Evolutionary conservation across 1,284 basidiomycete species (phyloP), one percentile per base, ranked within the genome.

Genomic region (Lentinula novae-zelandiae): DNA sequence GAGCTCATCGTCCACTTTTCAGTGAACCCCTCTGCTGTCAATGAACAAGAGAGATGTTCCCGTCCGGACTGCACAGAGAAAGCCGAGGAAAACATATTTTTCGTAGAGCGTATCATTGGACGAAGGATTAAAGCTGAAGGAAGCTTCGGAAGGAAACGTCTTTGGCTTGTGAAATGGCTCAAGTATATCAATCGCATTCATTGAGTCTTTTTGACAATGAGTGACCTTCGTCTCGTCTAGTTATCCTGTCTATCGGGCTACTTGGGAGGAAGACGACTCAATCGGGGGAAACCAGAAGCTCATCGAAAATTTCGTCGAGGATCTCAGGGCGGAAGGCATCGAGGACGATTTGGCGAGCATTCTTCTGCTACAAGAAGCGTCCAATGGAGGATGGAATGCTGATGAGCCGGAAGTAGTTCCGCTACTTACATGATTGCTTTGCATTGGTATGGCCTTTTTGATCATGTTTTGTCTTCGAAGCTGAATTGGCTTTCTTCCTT

Each of bases 121-220:
- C 68, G 71, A 22, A 67, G 65, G 36, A 69, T 68, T 10, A 71
- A 65, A 36, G 60, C 66, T 40, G 62, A 60, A 31, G 55, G 65
- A 22, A 65, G 64, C 12, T 34, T 33, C 2, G 67, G 62, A 13
- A 57, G 61, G 46, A 63, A 58, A 39, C 68, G 67, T 46, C 42
- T 67, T 7, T 75, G 72, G 71, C 68, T 77, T 8, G 70, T 76
- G n/a, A 74, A 72, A 67, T 78, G 75, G 76, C 69, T 71, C 36
- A 72, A 72, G 75, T 75, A 56, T 57, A 72, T 65, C 39, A 22
- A 59, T 9, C 5, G 5, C 10, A 40, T 31, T 34, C 15, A 22
- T 22, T 22, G 22, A n/a, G 12, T 22, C 6, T 36, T 53, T n/a
- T 20, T 51, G n/a, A 51, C 51, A 33, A 9, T 38, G n/a, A n/a